These are phyloP conservation scores for Westerdykella sp. DNA, from an alignment of 2,329 filamentous ascomycete genomes.

Conservation along the genomic window DNA sequence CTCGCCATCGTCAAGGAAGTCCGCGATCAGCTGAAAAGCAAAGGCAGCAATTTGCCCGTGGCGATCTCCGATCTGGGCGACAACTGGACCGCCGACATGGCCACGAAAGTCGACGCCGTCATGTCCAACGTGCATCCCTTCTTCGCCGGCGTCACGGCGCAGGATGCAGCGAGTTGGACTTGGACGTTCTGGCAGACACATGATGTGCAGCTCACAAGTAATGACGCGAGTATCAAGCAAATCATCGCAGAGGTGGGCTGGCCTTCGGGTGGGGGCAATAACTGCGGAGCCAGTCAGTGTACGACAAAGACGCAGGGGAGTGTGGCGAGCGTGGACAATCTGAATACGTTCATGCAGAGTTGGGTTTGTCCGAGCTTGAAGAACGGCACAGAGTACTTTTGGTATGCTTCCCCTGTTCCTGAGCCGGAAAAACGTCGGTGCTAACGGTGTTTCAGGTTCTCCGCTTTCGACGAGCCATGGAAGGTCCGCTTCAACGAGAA, in stretches of 20 bases:
- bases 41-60: constrained; percentile 65
- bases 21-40: constrained; percentile 49
- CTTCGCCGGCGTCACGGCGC: constrained; percentile 71
- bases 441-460: constrained; percentile 54
- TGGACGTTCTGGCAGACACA: constrained; percentile 71
- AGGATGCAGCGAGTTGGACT: constrained; percentile 71
- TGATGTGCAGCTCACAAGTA: constrained; percentile 56
- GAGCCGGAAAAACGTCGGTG: neutral
- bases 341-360: constrained; percentile 79
- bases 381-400: constrained; percentile 90
- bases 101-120: constrained; percentile 69
- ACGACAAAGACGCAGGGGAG: constrained; percentile 52
- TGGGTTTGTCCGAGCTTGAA: constrained; percentile 76
- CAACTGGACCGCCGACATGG: constrained; percentile 71
- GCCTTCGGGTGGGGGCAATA: constrained; percentile 75
- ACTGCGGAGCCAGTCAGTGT: constrained; percentile 62
- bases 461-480: constrained; percentile 96
- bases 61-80: constrained; percentile 86
- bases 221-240: constrained; percentile 51
- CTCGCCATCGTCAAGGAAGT: constrained; percentile 61
- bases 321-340: constrained; percentile 69
- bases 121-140: constrained; percentile 98
- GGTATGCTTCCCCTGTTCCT: constrained; percentile 47
- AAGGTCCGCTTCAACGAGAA: constrained; percentile 67
- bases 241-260: constrained; percentile 89